Evolutionary conservation across 1,284 basidiomycete genomes (phyloP).

Genomic region (Amylostereum chailletii): DNA sequence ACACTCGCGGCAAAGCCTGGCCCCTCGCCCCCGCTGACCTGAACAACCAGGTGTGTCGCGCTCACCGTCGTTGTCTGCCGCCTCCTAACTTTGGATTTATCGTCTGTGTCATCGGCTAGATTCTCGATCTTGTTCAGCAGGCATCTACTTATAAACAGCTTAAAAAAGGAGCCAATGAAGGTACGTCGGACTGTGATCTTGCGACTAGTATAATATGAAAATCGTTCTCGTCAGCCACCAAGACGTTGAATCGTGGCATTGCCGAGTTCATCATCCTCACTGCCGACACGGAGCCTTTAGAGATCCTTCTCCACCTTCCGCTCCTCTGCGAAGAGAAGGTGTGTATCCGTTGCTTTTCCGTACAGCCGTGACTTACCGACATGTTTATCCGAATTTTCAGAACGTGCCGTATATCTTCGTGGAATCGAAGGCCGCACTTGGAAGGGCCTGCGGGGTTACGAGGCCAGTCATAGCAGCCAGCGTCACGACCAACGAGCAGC

Average conservation of each 20-base stretch:
- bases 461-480: constrained; percentile 93
- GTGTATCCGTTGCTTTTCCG: constrained; percentile 10
- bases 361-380: neutral
- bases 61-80: constrained; percentile 15
- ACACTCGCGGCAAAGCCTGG: constrained; percentile 73
- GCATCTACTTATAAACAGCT: constrained; percentile 92
- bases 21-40: constrained; percentile 84
- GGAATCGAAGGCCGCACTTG: constrained; percentile 89
- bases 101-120: constrained; percentile 34
- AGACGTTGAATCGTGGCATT: constrained; percentile 98
- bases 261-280: constrained; percentile 98
- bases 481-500: constrained; percentile 93
- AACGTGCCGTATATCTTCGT: constrained; percentile 97
- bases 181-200: constrained; percentile 27
- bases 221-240: constrained; percentile 58
- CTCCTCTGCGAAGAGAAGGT: constrained; percentile 98
- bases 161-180: constrained; percentile 98
- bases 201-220: neutral
- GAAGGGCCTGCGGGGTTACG: constrained; percentile 93
- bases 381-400: constrained; percentile 27
- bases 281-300: constrained; percentile 95
- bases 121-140: constrained; percentile 85
- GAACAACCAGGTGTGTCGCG: constrained; percentile 80
- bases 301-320: constrained; percentile 96
- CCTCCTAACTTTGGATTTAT: neutral